Evolutionary conservation across 169 alveolate genomes (phyloP), one percentile per base, ranked within the genome.

Genomic region (Toxoplasma gondii): DNA sequence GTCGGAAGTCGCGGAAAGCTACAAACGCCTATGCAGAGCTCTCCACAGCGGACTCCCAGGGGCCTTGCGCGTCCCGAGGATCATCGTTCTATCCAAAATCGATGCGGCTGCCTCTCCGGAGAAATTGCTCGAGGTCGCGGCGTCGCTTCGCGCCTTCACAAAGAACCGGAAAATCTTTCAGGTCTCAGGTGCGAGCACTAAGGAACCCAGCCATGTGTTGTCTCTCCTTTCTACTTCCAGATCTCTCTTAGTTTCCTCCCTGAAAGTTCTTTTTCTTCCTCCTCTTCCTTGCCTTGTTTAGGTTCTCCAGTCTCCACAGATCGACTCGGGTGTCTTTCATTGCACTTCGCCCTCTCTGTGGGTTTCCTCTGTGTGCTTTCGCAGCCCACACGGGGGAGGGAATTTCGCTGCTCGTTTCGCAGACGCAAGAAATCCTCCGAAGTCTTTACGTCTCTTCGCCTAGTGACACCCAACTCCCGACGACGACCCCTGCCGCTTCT

Each of bases 11-110:
- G 90, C 41, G 67, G 67, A 44, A 19, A 7, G 24, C 41, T 82
- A 82, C 90, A 82, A 44, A 49, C 53, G 41, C 41, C 90, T 82
- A 7, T 82, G 69, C 39, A 7, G 67, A 29, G 38, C 44, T 12
- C 90, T 82, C 69, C 90, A 82, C 41, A 43, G 38, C 44, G 44
- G 34, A 10, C 90, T 41, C 39, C 90, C 90, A 36, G 64, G 44
- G 36, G 90, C 90, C 31, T 36, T 39, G 69, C 90, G 1, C 44
- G 90, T 44, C 31, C 90, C 90, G 67, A 38, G 53, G 29, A 44
- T 82, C 90, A 16, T 82, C 90, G 90, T 82, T 22, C 67, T 82
- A 41, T 29, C 90, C n/a, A 82, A 82, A 27, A 36, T 49, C 5
- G 90, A 82, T 82, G 69, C 4, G 44, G 5, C n/a, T 7, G 49